Evolutionary conservation across 73 alveolate species (phyloP), one percentile per base, ranked within the genome.

Genomic region (Halteria grandinella): DNA sequence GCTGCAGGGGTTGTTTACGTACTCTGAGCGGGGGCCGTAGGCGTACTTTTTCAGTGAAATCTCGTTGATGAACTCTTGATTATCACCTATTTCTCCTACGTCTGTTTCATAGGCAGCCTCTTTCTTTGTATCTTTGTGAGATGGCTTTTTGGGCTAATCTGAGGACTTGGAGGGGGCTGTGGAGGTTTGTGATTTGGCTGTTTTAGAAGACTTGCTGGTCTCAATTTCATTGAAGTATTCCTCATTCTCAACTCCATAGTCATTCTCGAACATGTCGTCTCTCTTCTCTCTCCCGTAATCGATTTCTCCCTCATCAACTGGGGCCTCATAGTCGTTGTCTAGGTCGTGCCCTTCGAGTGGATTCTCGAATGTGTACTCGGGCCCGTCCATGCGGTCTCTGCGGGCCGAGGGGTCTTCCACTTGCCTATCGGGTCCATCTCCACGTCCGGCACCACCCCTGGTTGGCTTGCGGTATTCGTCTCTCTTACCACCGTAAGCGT

Each of bases 181-280:
- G 28, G 48, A 51, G 47, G 53, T 69, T 69, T 70, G 59, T 49
- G 23, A 70, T 74, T 47, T 53, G 69, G 28, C 18, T 24, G 27
- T 4, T n/a, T 69, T 50, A 28, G 73, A 27, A 27, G 53, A 21
- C 20, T 24, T 64, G 1, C 64, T 44, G 18, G 52, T 34, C 14
- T 37, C 59, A 87, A 77, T 84, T 70, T 89, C 96, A 39, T 81
- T 53, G 50, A 31, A 81, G 52, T 63, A 27, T 34, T 79, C 60
- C 31, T 52, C 31, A 17, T 45, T 20, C 39, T 51, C 62, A 24
- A 32, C 55, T 14, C 39, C 55, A 24, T 45, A 72, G 60, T 50
- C 66, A 32, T 1, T 72, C 23, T 45, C 17, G 23, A 36, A 24
- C 47, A 5, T 36, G 47, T 11, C 11, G 47, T 36, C n/a, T 36